These are phyloP conservation scores for Sclerotinia spermophila DNA, from an alignment of 2,329 filamentous ascomycete species.

Conservation along the genomic window DNA sequence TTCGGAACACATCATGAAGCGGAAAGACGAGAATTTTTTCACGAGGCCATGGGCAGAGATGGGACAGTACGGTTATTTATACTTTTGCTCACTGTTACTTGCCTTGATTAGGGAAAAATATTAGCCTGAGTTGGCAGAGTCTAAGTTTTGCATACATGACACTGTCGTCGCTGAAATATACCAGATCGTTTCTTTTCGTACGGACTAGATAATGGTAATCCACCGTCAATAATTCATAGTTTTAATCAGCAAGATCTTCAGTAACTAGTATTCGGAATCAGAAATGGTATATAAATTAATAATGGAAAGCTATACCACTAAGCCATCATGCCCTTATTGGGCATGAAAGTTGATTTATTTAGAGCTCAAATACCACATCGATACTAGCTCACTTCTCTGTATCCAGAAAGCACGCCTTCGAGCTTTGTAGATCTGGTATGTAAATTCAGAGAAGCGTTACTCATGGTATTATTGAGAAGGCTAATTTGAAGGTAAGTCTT, in stretches of 20 bases:
- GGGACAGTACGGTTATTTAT: neutral
- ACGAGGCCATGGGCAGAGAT: neutral
- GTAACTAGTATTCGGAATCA: no score
- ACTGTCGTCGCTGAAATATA: neutral
- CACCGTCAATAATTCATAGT: neutral
- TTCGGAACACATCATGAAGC: neutral
- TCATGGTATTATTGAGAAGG: neutral
- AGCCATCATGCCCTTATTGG: no score
- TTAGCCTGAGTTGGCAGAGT: neutral
- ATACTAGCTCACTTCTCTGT: no score
- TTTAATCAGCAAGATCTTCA: no score
- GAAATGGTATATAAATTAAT: no score
- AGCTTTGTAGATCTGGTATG: neutral
- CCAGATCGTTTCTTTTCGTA: rapidly evolving
- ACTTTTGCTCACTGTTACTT: neutral
- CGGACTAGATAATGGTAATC: neutral
- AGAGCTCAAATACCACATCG: no score
- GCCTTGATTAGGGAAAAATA: rapidly evolving
- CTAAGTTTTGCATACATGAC: neutral
- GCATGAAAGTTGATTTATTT: no score
- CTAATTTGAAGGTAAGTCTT: neutral
- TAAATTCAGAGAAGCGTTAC: neutral
- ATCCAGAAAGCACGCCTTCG: neutral
- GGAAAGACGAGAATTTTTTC: neutral
- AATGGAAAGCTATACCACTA: no score